A percentile compares a stretch with the other conserved stretches of the same genome.
Conservation (phyloP, 1,284 basidiomycete genomes). For the Cryptococcus sp. region DNA sequence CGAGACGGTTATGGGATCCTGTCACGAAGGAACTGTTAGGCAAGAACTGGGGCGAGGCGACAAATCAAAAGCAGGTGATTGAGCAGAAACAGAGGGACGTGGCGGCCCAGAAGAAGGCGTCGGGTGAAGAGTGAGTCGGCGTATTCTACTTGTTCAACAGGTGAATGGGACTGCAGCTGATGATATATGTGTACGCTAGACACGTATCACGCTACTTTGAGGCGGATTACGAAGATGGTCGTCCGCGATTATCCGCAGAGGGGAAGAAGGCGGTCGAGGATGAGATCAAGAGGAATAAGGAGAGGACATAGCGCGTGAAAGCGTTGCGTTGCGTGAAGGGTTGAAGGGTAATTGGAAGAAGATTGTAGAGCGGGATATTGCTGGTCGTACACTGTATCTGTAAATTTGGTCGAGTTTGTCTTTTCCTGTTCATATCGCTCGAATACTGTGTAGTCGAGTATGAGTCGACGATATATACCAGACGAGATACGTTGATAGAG, state of each 20-base stretch:
- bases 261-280: conserved; percentile 70
- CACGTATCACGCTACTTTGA: conserved; percentile 82
- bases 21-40: conserved; percentile 74
- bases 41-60: conserved; percentile 89
- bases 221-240: conserved; percentile 68
- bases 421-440: too few species aligned
- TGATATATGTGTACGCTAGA: conserved; percentile 53
- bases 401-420: too few species aligned
- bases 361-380: too few species aligned
- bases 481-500: too few species aligned
- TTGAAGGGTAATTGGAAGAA: too few species aligned
- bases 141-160: background rate
- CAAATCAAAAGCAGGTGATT: conserved; percentile 79
- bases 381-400: too few species aligned
- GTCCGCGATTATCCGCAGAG: conserved; percentile 68
- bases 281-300: conserved; percentile 56
- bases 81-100: conserved; percentile 86
- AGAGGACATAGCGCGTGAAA: too few species aligned
- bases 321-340: too few species aligned
- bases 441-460: too few species aligned
- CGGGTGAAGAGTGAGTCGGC: conserved; percentile 68
- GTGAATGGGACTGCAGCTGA: background rate
- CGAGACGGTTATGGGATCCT: conserved; percentile 81
- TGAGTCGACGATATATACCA: too few species aligned
- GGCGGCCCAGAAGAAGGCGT: conserved; percentile 77